phyloP scores from a whole-genome alignment of 2,329 filamentous ascomycete genomes.

The Cryphonectria naterciae region DNA sequence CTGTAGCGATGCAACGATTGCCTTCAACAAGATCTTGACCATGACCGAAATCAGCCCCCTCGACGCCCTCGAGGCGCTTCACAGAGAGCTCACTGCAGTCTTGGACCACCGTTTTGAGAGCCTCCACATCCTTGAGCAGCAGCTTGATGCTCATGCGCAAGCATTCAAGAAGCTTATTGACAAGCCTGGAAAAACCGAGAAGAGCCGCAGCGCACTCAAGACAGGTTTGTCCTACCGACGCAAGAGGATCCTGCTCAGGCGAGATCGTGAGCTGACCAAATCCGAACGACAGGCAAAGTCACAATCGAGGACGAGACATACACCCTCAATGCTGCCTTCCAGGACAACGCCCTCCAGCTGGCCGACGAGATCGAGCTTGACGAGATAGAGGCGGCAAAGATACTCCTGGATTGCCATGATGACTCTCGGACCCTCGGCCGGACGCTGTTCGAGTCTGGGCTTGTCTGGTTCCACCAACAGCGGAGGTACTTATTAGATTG shows the following conservation, averaged over 20 bases:
- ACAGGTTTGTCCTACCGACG: constrained; percentile 54
- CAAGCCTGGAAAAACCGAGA: constrained; percentile 73
- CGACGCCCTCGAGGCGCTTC: constrained; percentile 79
- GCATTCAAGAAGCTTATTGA: constrained; percentile 75
- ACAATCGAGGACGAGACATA: constrained; percentile 74
- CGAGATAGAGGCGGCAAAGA: constrained; percentile 79
- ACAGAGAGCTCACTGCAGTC: constrained; percentile 80
- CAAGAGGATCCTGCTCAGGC: constrained; percentile 17
- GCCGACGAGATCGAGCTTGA: constrained; percentile 90
- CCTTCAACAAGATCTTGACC: constrained; percentile 32
- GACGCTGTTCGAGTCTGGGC: constrained; percentile 73
- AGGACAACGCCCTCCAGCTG: constrained; percentile 78
- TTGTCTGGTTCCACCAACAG: constrained; percentile 87
- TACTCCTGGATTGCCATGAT: constrained; percentile 74
- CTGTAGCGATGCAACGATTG: constrained; percentile 25
- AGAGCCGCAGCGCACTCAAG: constrained; percentile 72
- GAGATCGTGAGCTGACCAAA: constrained; percentile 31
- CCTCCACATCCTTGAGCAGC: constrained; percentile 70
- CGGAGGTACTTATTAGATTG: constrained; percentile 83
- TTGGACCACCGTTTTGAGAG: constrained; percentile 66
- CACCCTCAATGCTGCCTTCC: constrained; percentile 82
- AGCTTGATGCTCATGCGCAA: constrained; percentile 68
- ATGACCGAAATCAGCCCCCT: constrained; percentile 79
- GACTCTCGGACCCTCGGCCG: constrained; percentile 72
- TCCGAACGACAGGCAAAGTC: constrained; percentile 66